Conservation (phyloP, 148 eudicot species). For the Spergularia bocconei region DNA sequence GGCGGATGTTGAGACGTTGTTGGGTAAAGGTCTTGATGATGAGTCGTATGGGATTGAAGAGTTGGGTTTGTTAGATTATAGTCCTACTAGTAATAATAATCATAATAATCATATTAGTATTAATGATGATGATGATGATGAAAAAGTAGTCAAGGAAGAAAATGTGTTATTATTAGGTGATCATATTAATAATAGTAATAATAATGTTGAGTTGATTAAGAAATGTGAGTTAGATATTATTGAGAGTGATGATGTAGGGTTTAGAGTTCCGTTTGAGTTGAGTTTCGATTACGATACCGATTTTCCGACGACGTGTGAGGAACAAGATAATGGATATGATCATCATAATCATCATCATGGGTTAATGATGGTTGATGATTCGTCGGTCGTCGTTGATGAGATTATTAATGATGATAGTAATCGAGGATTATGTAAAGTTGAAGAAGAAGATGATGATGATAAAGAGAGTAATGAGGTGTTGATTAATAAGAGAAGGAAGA, state of each 20-base stretch:
- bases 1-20: constrained; percentile 71
- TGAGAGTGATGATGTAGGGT: constrained; percentile 34
- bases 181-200: neutral
- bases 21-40: constrained; percentile 72
- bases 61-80: constrained; percentile 47
- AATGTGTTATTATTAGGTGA: constrained; percentile 13
- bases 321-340: constrained; percentile 17
- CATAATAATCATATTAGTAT: neutral
- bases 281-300: constrained; percentile 58
- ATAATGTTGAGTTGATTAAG: constrained; percentile 15
- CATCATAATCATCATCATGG: neutral
- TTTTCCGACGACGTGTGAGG: constrained; percentile 31
- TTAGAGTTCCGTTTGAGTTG: constrained; percentile 58
- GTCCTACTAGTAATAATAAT: neutral
- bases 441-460: constrained; percentile 9
- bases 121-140: constrained; percentile 7
- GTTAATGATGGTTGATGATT: constrained; percentile 12
- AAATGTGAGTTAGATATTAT: constrained; percentile 16
- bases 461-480: constrained; percentile 16
- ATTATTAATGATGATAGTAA: neutral
- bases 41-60: constrained; percentile 64
- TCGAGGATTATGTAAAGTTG: constrained; percentile 15
- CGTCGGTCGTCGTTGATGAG: neutral
- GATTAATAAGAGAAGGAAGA: constrained; percentile 33
- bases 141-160: constrained; percentile 46